Evolutionary conservation across 768 basidiomycete species (phyloP).

Genomic region (Clitopilus passeckerianus): DNA sequence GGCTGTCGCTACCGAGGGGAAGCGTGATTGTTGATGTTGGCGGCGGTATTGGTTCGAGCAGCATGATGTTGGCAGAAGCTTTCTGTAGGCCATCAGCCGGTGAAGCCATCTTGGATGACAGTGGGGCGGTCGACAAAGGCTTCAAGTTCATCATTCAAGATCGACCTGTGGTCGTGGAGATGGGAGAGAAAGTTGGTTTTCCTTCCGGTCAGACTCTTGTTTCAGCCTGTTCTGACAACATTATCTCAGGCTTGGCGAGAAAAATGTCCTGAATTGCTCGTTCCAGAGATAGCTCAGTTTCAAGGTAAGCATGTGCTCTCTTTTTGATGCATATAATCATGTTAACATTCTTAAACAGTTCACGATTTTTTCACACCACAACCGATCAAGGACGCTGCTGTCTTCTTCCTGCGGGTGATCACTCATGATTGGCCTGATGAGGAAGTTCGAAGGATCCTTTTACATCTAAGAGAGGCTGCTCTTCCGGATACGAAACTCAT

Average conservation of each 20-base stretch:
- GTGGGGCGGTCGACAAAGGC: conserved; percentile 10
- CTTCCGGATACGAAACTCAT: conserved; percentile 54
- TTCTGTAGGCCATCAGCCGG: conserved; percentile 17
- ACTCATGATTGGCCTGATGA: conserved; percentile 78
- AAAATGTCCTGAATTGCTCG: conserved; percentile 54
- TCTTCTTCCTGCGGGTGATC: conserved; percentile 68
- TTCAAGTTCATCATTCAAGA: conserved; percentile 62
- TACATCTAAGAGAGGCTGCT: conserved; percentile 40
- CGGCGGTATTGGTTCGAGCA: conserved; percentile 57
- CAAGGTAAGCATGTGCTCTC: conserved; percentile 31
- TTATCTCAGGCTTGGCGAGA: conserved; percentile 46
- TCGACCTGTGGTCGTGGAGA: conserved; percentile 44
- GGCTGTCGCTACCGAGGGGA: conserved; percentile 44
- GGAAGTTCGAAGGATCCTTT: conserved; percentile 40
- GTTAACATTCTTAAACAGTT: conserved; percentile 24
- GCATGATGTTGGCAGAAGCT: conserved; percentile 31
- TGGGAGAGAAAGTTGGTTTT: conserved; percentile 41
- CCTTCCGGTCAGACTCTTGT: conserved; percentile 5
- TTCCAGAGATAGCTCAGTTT: conserved; percentile 46
- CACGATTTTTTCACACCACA: conserved; percentile 79
- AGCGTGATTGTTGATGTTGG: conserved; percentile 63
- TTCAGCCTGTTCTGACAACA: neutral
- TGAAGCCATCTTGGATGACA: conserved; percentile 10
- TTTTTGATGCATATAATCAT: neutral
- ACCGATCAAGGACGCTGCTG: conserved; percentile 44